Evolutionary conservation across 1,139 yeast genomes (phyloP).

Genomic region (Magnusiomyces magnusii): DNA sequence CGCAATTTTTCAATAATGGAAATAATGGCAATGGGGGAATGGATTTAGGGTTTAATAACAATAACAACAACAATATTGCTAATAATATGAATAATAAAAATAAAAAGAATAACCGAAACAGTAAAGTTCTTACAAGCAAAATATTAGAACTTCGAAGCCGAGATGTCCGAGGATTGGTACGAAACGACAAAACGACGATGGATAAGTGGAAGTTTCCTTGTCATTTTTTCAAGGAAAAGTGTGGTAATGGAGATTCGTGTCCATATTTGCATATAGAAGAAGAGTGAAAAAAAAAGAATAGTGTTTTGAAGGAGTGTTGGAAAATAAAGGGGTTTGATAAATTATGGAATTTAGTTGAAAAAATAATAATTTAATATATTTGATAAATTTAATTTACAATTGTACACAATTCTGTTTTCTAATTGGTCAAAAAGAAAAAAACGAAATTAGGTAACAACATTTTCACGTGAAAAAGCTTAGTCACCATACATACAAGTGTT

Average conservation of each 20-base stretch:
- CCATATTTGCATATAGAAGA: constrained; percentile 19
- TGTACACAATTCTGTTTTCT: too few species aligned
- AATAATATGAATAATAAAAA: too few species aligned
- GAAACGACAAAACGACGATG: constrained; percentile 15
- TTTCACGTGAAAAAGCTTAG: too few species aligned
- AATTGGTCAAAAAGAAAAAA: too few species aligned
- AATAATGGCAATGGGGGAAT: background rate
- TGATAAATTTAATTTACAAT: too few species aligned
- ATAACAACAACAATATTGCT: background rate
- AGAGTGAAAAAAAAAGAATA: too few species aligned
- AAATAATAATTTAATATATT: too few species aligned
- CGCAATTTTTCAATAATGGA: background rate
- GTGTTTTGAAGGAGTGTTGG: too few species aligned
- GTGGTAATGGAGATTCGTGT: constrained; percentile 21
- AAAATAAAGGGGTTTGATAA: too few species aligned
- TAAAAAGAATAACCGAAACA: background rate
- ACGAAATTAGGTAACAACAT: too few species aligned
- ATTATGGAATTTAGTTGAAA: too few species aligned
- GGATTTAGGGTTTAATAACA: background rate
- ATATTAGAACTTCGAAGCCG: constrained; percentile 14
- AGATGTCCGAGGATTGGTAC: constrained; percentile 21
- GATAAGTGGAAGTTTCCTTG: constrained; percentile 20
- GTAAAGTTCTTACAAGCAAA: constrained; percentile 2
- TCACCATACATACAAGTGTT: too few species aligned
- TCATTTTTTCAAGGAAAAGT: constrained; percentile 16